Evolutionary conservation across 2,329 filamentous ascomycete genomes (phyloP).

Genomic region (Fusarium tuaranense): DNA sequence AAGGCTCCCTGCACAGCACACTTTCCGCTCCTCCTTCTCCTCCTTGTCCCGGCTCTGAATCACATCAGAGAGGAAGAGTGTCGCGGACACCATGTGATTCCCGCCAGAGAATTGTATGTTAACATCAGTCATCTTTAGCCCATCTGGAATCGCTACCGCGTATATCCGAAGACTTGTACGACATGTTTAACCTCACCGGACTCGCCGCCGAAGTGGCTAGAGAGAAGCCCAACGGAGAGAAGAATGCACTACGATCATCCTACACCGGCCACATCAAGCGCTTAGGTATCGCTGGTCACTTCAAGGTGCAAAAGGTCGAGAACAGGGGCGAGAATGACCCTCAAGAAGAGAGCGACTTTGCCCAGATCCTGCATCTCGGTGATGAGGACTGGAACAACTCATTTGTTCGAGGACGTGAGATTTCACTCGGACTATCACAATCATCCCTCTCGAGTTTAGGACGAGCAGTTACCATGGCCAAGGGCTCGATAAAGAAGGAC

Average conservation of each 20-base stretch:
- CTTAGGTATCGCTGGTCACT: conserved; percentile 70
- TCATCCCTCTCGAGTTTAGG: conserved; percentile 57
- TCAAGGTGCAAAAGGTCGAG: conserved; percentile 65
- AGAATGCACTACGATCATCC: conserved; percentile 75
- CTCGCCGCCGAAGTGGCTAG: conserved; percentile 73
- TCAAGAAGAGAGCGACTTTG: conserved; percentile 59
- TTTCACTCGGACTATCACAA: conserved; percentile 64
- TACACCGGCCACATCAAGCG: conserved; percentile 77
- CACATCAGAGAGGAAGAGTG: conserved; percentile 14
- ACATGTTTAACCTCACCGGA: conserved; percentile 65
- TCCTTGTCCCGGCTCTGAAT: conserved; percentile 33
- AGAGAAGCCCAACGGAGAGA: conserved; percentile 73
- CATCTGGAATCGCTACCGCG: conserved; percentile 61
- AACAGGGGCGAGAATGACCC: conserved; percentile 55
- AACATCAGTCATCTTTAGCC: conserved; percentile 59
- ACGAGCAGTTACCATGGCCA: conserved; percentile 68
- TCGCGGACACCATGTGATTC: conserved; percentile 41
- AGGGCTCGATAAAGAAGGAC: conserved; percentile 65
- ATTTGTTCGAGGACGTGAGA: conserved; percentile 65
- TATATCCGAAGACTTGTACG: conserved; percentile 68
- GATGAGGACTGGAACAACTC: conserved; percentile 68
- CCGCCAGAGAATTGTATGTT: conserved; percentile 53
- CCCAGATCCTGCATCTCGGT: conserved; percentile 62
- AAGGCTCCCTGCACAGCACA: conserved; percentile 66
- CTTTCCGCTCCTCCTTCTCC: conserved; percentile 40